Evolutionary conservation across 805 yeast genomes (phyloP), one percentile per base, ranked within the genome.

Genomic region (Ogataea ramenticola): DNA sequence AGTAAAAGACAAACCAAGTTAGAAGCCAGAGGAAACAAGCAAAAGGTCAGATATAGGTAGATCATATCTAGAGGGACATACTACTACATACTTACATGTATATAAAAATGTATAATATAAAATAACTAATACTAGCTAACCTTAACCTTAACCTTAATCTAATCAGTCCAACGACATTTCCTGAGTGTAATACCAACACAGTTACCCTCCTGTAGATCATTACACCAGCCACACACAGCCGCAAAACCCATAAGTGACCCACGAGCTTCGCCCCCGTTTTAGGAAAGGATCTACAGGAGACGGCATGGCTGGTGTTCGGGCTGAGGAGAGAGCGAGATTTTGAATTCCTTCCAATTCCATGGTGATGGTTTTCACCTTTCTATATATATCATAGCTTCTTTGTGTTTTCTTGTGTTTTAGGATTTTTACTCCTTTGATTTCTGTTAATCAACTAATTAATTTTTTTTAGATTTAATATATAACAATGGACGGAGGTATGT

Each of bases 401-500:
- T 24, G 27, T 41, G 30, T 35, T 21, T 42, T 39, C 42, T 41
- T 42, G 40, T 54, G 44, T 46, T 40, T 46, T 42, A 45, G 39
- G 45, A 43, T 45, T 44, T 47, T 43, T 40, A 42, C 42, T 45
- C 41, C 47, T 46, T 41, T 24, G 27, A 24, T 24, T 24, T 24
- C 27, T 24, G n/a, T 27, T 36, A 36, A 22, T 40, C 35, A 40
- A 38, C 21, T 34, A 35, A 40, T 35, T 36, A 45, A 45, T 47
- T 49, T 43, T 49, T 43, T 44, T 43, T 39, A 43, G 38, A 37
- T 43, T 46, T 47, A 46, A 52, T 47, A 57, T 14, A 16, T 34
- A 67, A 73, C 65, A 58, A 74, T 75, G 80, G 80, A 75, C 74
- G 77, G 78, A 65, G 78, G 79, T 74, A 74, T 65, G 79, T 74